Evolutionary conservation across 768 basidiomycete genomes (phyloP), one percentile per base, ranked within the genome.

Genomic region (Lactarius vividus): DNA sequence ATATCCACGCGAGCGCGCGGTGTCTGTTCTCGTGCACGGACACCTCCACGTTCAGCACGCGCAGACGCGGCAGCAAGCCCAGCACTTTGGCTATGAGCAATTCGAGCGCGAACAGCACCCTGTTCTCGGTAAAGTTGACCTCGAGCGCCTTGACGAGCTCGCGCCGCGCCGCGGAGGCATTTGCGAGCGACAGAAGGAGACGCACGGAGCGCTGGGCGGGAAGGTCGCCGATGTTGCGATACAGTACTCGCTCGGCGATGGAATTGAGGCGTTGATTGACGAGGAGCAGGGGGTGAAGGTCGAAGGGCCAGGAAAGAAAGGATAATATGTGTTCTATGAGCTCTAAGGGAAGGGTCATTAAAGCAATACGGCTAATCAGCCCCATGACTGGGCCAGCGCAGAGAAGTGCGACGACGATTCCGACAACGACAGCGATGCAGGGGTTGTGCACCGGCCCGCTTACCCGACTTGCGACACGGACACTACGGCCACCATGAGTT

Each of bases 11-110:
- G 4, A 68, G 18, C 71, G 84, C 71, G 37, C 54, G 65, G 11
- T 66, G 35, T 49, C 59, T 61, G 44, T 61, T 57, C 40, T 61
- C 64, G 18, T 61, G 44, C 33, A 40, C 15, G 6, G 55, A 44
- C 61, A 87, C 77, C 61, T 88, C 86, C 68, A 88, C 77, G 46
- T 73, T 73, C 44, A 88, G 81, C 35, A 76, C 70, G 39, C 72
- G 67, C 29, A 88, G 80, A 55, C 69, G 66, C 33, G 71, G 65
- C 55, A 84, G 79, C 6, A 75, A 74, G 9, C 65, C 72, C 37
- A 88, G 79, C 5, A 78, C 75, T 55, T 75, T 74, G 31, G 79
- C 77, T n/a, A 88, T 74, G 40, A 87, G 82, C 31, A 69, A 73
- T 69, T 86, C 83, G 65, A 84, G 76, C 70, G 84, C 83, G 26